These are phyloP conservation scores for Graphilbum fragrans DNA, from an alignment of 2,329 filamentous ascomycete species.

Conservation along the genomic window DNA sequence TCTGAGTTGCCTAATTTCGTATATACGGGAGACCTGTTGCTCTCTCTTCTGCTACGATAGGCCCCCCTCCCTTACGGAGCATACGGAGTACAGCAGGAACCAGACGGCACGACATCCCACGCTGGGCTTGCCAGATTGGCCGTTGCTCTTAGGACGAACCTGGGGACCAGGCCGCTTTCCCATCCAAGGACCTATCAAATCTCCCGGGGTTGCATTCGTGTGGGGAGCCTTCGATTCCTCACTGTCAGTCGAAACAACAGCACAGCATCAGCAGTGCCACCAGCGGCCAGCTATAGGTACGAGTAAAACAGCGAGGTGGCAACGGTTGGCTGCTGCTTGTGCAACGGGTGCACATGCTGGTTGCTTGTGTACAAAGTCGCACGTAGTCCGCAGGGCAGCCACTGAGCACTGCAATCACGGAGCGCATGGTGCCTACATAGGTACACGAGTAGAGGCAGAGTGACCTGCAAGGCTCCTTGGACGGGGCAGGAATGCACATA, in stretches of 20 bases:
- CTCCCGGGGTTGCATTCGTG: constrained; percentile 7
- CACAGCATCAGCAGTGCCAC: background rate
- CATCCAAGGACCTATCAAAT: constrained; percentile 9
- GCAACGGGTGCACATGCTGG: too few relatives aligned
- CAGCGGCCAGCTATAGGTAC: background rate
- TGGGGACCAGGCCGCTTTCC: constrained; percentile 8
- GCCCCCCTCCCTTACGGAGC: background rate
- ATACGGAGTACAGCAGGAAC: background rate
- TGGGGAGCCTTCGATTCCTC: constrained; percentile 1
- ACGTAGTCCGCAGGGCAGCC: too few relatives aligned
- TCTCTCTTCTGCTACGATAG: background rate
- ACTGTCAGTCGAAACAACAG: background rate
- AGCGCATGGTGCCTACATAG: too few relatives aligned
- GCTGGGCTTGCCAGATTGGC: constrained; percentile 3
- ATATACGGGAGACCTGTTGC: background rate
- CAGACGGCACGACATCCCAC: constrained; percentile 7
- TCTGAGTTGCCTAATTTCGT: background rate
- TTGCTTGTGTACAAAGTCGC: too few relatives aligned
- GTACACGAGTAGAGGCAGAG: too few relatives aligned
- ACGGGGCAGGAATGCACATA: too few relatives aligned
- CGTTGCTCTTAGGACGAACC: constrained; percentile 7
- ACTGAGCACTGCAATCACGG: too few relatives aligned
- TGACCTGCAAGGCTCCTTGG: too few relatives aligned
- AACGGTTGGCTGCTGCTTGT: too few relatives aligned
- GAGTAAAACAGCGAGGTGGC: too few relatives aligned